Base-by-base conservation (phyloP, 2,329 filamentous ascomycete species). In the Fusarium xyrophilum region DNA sequence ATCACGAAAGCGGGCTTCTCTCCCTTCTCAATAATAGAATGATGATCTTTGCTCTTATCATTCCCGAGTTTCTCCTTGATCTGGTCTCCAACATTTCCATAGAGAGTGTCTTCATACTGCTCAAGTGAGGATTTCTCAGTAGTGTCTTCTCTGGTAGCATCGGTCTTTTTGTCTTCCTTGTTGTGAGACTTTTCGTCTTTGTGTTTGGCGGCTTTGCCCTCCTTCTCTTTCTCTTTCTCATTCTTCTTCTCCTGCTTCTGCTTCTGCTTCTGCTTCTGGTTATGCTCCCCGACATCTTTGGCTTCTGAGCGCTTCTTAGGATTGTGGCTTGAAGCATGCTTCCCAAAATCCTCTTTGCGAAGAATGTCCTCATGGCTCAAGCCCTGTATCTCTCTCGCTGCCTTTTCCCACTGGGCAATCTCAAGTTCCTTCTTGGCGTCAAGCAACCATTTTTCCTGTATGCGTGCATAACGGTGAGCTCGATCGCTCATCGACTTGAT, bases 51-150 rank as follows among this genome's bases (percentile, higher is more conserved):
- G 14, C 27, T 46, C 27, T 46, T 21, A 30, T 43, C 23, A 19
- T 62, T 27, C 2, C n/a, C 38, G 14, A 63, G 36, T 13, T 15
- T 33, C 2, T 28, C 14, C 36, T 35, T 11, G 32, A 65, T 19
- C 17, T 60, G 46, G 14, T 60, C 19, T 28, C 32, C 44, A 36
- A 67, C 35, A 3, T 30, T 42, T 13, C 42, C 33, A 21, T 68
- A 67, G 39, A 67, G 42, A 23, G n/a, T 7, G 39, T 68, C 33
- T 51, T 67, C 64, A 6, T 68, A 44, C 28, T 64, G 27, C 4
- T 47, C 32, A 12, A 7, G 17, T 36, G 9, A 36, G 27, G 12
- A 21, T 28, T 44, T 32, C 17, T 23, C 9, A 32, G 27, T n/a
- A 17, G 27, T 14, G 27, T 44, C 21, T 32, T 25, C 15, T 25